Evolutionary conservation across 78 protist genomes (phyloP), one percentile per base, ranked within the genome.

Genomic region (Neovahlkampfia damariscottae): DNA sequence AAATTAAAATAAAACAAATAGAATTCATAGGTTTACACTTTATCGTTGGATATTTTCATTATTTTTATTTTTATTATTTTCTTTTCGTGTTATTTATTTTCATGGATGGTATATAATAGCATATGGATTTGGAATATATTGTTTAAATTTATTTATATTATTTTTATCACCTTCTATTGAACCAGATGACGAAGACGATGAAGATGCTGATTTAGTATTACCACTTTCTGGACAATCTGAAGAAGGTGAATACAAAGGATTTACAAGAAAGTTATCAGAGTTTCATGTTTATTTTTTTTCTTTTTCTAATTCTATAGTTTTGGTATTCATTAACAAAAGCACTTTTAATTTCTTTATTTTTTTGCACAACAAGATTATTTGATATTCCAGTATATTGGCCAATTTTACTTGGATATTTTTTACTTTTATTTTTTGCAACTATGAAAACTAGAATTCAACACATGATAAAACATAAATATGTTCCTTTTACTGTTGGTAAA

Each of bases 381-480:
- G 88, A 94, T 84, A 77, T 94, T 3, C 98, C 98, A 34, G 96
- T 93, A 5, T 94, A 84, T 82, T 94, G 98, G 98, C 98, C 96
- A 35, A 91, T 94, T 27, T 82, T 94, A 35, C 72, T 94, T 36
- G 1, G 91, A 39, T 94, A 94, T 81, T 94, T 93, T 41, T 32
- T 91, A 67, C 31, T 85, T 5, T 80, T 94, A 19, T 89, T 86
- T 34, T 37, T n/a, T 9, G 27, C 89, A 30, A 89, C 93, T 8
- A 86, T 92, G 92, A 88, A 82, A 67, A 41, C 75, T 28, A 94
- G 88, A 72, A 91, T 94, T 34, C 67, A 41, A 73, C 96, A 94
- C 82, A 94, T 94, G 98, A 74, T 91, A 77, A 91, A 87, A 70
- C 82, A 92, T 82, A 70, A 71, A 67, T 94, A 94, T 41, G 41